Evolutionary conservation across 2,329 filamentous ascomycete genomes (phyloP).

Genomic region (Periglandula ipomoeae): DNA sequence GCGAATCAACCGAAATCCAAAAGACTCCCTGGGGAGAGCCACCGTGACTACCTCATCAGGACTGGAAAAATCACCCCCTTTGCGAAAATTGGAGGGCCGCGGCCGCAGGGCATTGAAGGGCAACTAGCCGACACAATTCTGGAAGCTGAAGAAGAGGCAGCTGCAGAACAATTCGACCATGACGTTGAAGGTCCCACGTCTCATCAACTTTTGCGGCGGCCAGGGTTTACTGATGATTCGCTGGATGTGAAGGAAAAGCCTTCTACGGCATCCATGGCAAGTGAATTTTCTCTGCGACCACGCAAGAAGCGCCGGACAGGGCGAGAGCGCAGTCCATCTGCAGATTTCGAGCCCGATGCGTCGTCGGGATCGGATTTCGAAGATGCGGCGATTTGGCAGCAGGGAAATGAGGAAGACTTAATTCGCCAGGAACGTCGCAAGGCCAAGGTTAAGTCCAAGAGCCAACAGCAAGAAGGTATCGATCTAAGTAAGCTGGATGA

Average conservation of each 20-base stretch:
- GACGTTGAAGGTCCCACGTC: conserved; percentile 45
- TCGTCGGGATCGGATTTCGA: conserved; percentile 23
- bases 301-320: conserved; percentile 44
- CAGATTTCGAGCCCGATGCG: conserved; percentile 34
- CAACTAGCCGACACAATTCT: conserved; percentile 69
- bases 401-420: conserved; percentile 29
- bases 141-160: conserved; percentile 68
- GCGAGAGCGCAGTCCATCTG: conserved; percentile 29
- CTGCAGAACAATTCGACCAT: conserved; percentile 30
- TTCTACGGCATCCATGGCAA: conserved; percentile 20
- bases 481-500: conserved; percentile 65
- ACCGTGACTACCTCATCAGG: conserved; percentile 82
- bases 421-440: conserved; percentile 31
- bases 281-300: conserved; percentile 49
- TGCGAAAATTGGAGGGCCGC: conserved; percentile 62
- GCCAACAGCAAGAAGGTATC: conserved; percentile 29
- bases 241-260: conserved; percentile 3
- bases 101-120: conserved; percentile 52
- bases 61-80: conserved; percentile 98
- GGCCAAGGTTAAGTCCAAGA: conserved; percentile 29
- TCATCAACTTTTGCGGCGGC: conserved; percentile 63
- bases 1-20: conserved; percentile 39
- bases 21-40: conserved; percentile 68
- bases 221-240: conserved; percentile 51
- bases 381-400: conserved; percentile 27